phyloP scores from a whole-genome alignment of 2,329 filamentous ascomycete genomes.

The Scytalidium lignicola region DNA sequence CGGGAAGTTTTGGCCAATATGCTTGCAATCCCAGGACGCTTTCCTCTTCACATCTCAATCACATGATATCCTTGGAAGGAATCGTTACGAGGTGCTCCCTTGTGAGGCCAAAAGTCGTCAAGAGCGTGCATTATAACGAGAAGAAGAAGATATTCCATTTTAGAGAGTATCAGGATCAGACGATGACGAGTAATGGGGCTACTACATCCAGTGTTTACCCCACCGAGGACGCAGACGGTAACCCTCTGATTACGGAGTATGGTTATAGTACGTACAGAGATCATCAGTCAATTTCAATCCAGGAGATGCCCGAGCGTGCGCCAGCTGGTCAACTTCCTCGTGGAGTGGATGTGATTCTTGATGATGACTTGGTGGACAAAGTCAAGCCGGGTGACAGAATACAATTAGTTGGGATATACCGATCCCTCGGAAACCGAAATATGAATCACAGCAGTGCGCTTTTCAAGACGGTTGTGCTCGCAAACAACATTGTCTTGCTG shows the following conservation, averaged over 20 bases:
- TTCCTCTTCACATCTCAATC: constrained; percentile 83
- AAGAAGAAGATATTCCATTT: constrained; percentile 80
- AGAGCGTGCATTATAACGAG: constrained; percentile 96
- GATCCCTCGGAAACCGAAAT: constrained; percentile 91
- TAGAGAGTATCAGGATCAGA: constrained; percentile 91
- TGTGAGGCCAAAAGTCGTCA: constrained; percentile 94
- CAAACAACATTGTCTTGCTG: constrained; percentile 90
- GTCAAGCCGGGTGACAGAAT: constrained; percentile 95
- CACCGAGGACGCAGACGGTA: constrained; percentile 87
- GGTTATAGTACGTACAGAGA: constrained; percentile 94
- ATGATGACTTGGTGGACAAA: constrained; percentile 91
- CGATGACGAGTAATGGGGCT: constrained; percentile 83
- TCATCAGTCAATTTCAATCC: constrained; percentile 95
- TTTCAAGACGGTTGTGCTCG: constrained; percentile 89
- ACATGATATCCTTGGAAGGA: constrained; percentile 95
- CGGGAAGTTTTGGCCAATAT: constrained; percentile 92
- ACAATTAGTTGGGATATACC: constrained; percentile 93
- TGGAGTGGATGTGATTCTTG: constrained; percentile 91
- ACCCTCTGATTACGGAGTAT: constrained; percentile 90
- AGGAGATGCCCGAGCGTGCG: constrained; percentile 97
- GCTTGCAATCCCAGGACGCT: constrained; percentile 92
- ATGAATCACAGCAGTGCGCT: constrained; percentile 84
- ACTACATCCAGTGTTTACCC: constrained; percentile 91
- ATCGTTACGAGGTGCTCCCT: constrained; percentile 96
- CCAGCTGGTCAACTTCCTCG: constrained; percentile 92